These are phyloP conservation scores for Sphagnum magellanicum DNA, from an alignment of 228 moss, liverwort and hornwort species.

Conservation along the genomic window DNA sequence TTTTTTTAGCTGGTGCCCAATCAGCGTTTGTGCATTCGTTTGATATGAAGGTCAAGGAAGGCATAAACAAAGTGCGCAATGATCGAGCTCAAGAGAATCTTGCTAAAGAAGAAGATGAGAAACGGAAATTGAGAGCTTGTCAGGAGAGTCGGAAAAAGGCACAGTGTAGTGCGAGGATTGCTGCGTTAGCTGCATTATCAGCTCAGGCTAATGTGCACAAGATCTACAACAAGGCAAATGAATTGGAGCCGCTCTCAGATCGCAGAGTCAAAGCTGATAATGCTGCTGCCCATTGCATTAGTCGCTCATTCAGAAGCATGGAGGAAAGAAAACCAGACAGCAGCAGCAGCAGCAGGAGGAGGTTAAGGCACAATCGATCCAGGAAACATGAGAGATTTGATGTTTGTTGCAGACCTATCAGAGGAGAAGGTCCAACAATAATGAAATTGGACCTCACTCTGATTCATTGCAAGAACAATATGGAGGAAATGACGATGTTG, in stretches of 20 bases:
- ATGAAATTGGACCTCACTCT: too few species aligned
- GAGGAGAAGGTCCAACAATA: too few species aligned
- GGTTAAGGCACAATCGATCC: too few species aligned
- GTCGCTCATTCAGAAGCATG: slow-evolving; percentile 4
- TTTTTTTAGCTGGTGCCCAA: slow-evolving; percentile 58
- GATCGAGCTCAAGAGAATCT: slow-evolving; percentile 59
- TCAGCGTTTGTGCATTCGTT: slow-evolving; percentile 85
- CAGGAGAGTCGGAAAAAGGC: slow-evolving; percentile 41
- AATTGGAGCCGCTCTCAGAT: slow-evolving; percentile 2
- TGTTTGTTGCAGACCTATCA: too few species aligned
- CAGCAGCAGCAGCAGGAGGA: too few species aligned
- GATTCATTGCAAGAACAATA: too few species aligned
- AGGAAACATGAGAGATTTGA: too few species aligned
- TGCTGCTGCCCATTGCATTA: neutral
- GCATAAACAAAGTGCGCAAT: slow-evolving; percentile 64
- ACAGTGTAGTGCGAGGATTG: slow-evolving; percentile 36
- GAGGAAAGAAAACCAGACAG: neutral
- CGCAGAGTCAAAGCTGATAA: neutral
- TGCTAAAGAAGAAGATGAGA: slow-evolving; percentile 42
- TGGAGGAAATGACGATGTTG: slow-evolving; percentile 5
- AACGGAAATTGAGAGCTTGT: slow-evolving; percentile 23
- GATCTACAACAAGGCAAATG: neutral
- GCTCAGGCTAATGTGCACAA: neutral
- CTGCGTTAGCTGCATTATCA: slow-evolving; percentile 25
- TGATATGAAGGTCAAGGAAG: slow-evolving; percentile 93